Evolutionary conservation across 2,329 filamentous ascomycete genomes (phyloP).

Genomic region (Dothideomycetidae sp.): DNA sequence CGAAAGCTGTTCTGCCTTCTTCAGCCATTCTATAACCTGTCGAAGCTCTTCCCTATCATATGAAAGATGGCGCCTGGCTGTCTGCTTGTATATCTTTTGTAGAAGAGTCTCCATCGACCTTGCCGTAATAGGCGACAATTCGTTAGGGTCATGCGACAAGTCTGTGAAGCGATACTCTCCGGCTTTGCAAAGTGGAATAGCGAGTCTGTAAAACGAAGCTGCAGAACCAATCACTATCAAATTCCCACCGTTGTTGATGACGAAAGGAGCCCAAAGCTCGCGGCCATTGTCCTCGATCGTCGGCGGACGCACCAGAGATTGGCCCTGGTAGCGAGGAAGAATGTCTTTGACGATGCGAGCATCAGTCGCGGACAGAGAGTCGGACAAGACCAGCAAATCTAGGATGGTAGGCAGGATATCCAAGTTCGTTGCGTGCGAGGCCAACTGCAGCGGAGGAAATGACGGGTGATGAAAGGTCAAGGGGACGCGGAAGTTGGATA

Average conservation of each 20-base stretch:
- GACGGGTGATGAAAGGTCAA: slow-evolving; percentile 31
- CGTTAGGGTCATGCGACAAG: slow-evolving; percentile 2
- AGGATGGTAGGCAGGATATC: slow-evolving; percentile 34
- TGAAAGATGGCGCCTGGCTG: no score
- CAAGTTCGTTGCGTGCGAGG: slow-evolving; percentile 28
- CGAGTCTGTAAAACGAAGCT: slow-evolving; percentile 3
- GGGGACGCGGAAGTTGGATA: slow-evolving; percentile 31
- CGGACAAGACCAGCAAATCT: slow-evolving; percentile 29
- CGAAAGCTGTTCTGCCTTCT: background rate
- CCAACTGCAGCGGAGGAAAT: slow-evolving; percentile 28
- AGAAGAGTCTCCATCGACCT: background rate
- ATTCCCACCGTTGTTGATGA: slow-evolving; percentile 9
- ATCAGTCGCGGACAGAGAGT: slow-evolving; percentile 25
- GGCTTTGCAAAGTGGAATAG: slow-evolving; percentile 6
- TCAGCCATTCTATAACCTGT: background rate
- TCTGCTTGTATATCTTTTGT: background rate
- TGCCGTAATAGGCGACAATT: slow-evolving; percentile 2
- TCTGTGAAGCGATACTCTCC: slow-evolving; percentile 9
- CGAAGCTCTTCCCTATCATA: background rate
- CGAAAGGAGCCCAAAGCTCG: background rate
- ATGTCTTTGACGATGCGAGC: slow-evolving; percentile 25
- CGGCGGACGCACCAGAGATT: slow-evolving; percentile 28
- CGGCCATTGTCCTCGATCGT: slow-evolving; percentile 2
- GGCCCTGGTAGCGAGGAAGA: slow-evolving; percentile 32
- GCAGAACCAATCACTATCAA: slow-evolving; percentile 8